Evolutionary conservation across 306 rosid genomes (phyloP).

Genomic region (Inga laurina): DNA sequence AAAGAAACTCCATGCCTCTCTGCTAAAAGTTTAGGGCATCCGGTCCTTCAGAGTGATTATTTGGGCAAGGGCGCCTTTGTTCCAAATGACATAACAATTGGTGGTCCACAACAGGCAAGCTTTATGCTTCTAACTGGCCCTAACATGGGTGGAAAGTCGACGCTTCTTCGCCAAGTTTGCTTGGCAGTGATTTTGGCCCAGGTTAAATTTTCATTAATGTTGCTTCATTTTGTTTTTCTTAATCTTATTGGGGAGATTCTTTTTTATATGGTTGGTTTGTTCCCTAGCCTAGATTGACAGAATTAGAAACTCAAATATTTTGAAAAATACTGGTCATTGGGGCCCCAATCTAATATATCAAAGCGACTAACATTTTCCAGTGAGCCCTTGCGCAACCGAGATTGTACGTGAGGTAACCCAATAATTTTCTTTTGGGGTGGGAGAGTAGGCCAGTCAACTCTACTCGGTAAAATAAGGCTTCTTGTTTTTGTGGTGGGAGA

Average conservation of each 20-base stretch:
- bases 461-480: background rate
- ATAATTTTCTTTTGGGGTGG: background rate
- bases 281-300: background rate
- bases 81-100: conserved; percentile 71
- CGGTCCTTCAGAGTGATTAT: conserved; percentile 83
- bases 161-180: conserved; percentile 98
- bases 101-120: conserved; percentile 74
- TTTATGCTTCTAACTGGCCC: conserved; percentile 94
- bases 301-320: background rate
- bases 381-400: background rate
- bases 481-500: background rate
- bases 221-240: conserved; percentile 28
- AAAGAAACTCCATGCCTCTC: conserved; percentile 61
- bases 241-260: background rate
- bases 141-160: conserved; percentile 99
- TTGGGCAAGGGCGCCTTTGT: conserved; percentile 84
- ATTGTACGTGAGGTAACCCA: background rate
- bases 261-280: background rate
- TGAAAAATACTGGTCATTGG: background rate
- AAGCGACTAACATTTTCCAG: background rate
- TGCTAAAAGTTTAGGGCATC: conserved; percentile 87
- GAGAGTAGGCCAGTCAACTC: background rate
- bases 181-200: conserved; percentile 89
- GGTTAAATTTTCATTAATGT: conserved; percentile 47
- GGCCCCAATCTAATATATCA: background rate